Conservation (phyloP, 2,329 filamentous ascomycete genomes). For the Aspergillus oerlinghausenensis region DNA sequence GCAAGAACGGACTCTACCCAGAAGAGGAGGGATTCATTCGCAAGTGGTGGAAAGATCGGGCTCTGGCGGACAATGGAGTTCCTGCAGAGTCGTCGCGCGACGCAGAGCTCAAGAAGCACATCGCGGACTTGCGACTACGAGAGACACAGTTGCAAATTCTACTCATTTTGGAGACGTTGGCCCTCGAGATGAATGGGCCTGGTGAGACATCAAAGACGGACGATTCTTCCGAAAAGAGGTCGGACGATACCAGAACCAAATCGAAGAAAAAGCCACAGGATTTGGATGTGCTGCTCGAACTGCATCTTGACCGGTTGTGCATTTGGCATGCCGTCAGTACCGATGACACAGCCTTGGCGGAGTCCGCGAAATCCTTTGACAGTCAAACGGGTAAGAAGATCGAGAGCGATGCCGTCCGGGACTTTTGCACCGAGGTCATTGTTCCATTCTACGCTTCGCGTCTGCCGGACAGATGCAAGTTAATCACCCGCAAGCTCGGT, state of each 20-base stretch:
- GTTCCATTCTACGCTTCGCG: slow-evolving; percentile 47
- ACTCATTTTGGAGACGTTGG: slow-evolving; percentile 45
- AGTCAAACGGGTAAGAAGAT: slow-evolving; percentile 29
- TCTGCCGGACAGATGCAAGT: slow-evolving; percentile 44
- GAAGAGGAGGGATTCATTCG: slow-evolving; percentile 40
- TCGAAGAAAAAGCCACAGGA: slow-evolving; percentile 38
- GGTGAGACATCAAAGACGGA: slow-evolving; percentile 15
- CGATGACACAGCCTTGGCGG: slow-evolving; percentile 30
- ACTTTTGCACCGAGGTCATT: slow-evolving; percentile 49
- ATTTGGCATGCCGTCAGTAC: slow-evolving; percentile 48
- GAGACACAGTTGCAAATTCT: slow-evolving; percentile 49
- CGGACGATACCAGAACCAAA: slow-evolving; percentile 19
- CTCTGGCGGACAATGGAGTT: slow-evolving; percentile 23
- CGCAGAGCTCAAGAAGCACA: slow-evolving; percentile 35
- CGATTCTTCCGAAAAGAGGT: slow-evolving; percentile 15
- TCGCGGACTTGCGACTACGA: slow-evolving; percentile 43
- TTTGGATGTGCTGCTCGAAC: slow-evolving; percentile 41
- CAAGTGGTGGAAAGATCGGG: slow-evolving; percentile 45
- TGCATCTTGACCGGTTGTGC: slow-evolving; percentile 46
- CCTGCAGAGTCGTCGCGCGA: slow-evolving; percentile 28
- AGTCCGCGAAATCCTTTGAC: slow-evolving; percentile 25
- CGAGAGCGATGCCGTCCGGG: slow-evolving; percentile 43
- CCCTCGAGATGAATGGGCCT: slow-evolving; percentile 31
- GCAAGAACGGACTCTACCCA: slow-evolving; percentile 45
- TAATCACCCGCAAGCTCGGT: slow-evolving; percentile 45